Evolutionary conservation across 2,329 filamentous ascomycete species (phyloP), one percentile per base, ranked within the genome.

Genomic region (Chalaropsis ovoidea): DNA sequence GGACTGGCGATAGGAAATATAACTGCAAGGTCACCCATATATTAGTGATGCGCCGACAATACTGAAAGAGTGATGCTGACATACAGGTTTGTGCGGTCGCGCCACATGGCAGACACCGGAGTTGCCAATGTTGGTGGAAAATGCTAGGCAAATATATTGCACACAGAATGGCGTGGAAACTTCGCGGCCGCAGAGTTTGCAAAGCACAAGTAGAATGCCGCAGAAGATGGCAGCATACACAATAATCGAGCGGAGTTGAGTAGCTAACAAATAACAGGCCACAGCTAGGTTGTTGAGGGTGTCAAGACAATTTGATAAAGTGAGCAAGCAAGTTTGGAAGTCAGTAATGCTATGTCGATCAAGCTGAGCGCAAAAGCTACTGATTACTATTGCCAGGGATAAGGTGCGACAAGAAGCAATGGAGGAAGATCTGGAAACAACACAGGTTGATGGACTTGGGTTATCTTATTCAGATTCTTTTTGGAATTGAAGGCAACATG

Each of bases 1-100:
- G 72, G 93, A 97, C 79, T 99, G 94, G 73, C 94, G 92, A 81
- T 97, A 99, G 76, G 94, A 97, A 75, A 99, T 94, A 76, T 95
- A 99, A 75, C 93, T 96, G 73, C 66, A 54, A 49, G 62, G 62
- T 52, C 63, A 63, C 66, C 42, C 31, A 52, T 70, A 17, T 41
- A 31, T 61, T 56, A 62, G 52, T 15, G 13, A 47, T 39, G 24
- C 54, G 24, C 54, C 27, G 17, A 15, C n/a, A 22, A 58, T 58
- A n/a, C 11, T 39, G 22, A 42, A 42, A 47, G 22, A 24, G 19
- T 69, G 66, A 61, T 64, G 11, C 27, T 22, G 54, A 47, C 84
- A 72, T 85, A 96, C 91, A 99, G 88, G 76, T 97, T 99, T 71
- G 94, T 99, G 78, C 94, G 88, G 82, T 99, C 94, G 81, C 94